Base-by-base conservation (phyloP, 768 basidiomycete genomes). In the Sarcodon sp. region DNA sequence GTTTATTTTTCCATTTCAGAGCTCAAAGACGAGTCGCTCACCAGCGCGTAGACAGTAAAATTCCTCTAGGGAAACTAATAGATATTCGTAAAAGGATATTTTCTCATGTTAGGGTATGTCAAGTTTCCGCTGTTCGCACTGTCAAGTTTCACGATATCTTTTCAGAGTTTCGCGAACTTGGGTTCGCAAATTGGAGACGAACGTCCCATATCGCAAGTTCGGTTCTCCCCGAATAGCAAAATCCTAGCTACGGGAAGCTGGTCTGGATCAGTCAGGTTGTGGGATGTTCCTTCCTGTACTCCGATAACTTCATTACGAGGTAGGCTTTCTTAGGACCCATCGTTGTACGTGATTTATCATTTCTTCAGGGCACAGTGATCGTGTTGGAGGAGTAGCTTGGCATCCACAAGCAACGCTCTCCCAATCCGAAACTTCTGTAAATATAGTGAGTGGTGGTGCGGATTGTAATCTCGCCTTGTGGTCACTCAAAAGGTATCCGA, bases 171-270 rank as follows among this genome's bases (percentile, higher is more conserved):
- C 64, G 73, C 80, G 44, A 94, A 92, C 57, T 77, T 98, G 41
- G 96, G 96, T 18, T 97, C 96, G 0, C 94, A 98, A 72, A 92
- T 98, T 55, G 96, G 92, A 47, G 96, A 97, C 62, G 92, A 96
- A 55, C 77, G 96, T 38, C 92, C 96, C 1, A 79, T 98, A 54
- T 85, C 91, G 2, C 83, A 87, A 67, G 88, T 97, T 31, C 84
- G 96, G 35, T 98, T 98, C 63, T 79, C 94, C 3, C 96, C 96
- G 7, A 87, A 97, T 61, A 86, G 84, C 61, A 66, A 87, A 58
- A 73, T 86, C 50, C 75, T 97, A 44, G 87, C 91, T 4, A 94
- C 94, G 1, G 92, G 87, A 9, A 92, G 89, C 55, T 99, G 96
- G 96, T 88, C 93, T 31, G 96, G 96, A 15, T 80, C 81, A 39